phyloP scores from a whole-genome alignment of 2,329 filamentous ascomycete species.

The Sclerotiophoma versabilis region DNA sequence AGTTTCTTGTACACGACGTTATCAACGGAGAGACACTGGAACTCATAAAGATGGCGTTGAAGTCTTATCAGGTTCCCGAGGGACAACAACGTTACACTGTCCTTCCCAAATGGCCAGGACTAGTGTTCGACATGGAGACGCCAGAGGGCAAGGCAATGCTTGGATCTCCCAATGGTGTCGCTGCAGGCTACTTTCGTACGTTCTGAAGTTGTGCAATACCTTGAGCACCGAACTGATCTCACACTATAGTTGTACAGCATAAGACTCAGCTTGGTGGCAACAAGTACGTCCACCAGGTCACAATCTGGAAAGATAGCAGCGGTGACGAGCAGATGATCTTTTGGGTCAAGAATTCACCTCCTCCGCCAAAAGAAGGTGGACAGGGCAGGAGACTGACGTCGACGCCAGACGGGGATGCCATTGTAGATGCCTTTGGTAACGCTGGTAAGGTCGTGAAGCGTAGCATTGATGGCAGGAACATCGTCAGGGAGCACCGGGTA shows the following conservation, averaged over 20 bases:
- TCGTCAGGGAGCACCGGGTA: conserved; percentile 2
- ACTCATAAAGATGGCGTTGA: conserved; percentile 1
- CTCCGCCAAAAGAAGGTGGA: not conserved
- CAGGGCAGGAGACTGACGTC: not conserved
- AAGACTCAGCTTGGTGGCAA: conserved; percentile 15
- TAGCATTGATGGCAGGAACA: not conserved
- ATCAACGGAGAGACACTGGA: conserved; percentile 1
- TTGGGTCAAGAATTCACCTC: conserved; percentile 13
- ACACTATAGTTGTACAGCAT: conserved; percentile 14
- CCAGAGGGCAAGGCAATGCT: conserved; percentile 19
- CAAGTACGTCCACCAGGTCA: conserved; percentile 20
- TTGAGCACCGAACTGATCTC: conserved; percentile 11
- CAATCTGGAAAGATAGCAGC: conserved; percentile 3
- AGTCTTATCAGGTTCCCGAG: not conserved
- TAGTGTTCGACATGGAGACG: not conserved
- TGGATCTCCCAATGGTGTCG: conserved; percentile 15
- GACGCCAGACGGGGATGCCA: not conserved
- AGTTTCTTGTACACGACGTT: conserved; percentile 2
- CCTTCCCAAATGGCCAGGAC: conserved; percentile 8
- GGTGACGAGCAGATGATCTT: conserved; percentile 14
- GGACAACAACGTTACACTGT: not conserved
- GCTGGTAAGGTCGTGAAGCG: not conserved
- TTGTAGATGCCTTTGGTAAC: not conserved
- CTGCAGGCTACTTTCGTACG: conserved; percentile 13
- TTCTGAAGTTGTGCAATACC: not conserved